Evolutionary conservation across 768 basidiomycete genomes (phyloP), one percentile per base, ranked within the genome.

Genomic region (Hemileccinum impolitum): DNA sequence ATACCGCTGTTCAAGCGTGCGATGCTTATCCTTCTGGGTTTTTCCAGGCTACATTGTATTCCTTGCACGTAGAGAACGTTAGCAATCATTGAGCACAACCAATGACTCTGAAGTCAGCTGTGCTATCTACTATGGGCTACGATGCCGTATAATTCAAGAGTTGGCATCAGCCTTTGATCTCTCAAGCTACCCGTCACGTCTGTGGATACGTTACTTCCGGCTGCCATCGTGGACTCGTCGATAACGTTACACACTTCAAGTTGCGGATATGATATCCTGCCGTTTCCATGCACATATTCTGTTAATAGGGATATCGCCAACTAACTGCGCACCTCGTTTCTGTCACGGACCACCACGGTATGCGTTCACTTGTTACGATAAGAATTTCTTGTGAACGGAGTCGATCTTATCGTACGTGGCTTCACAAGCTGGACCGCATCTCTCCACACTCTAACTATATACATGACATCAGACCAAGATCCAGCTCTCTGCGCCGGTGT

Each of bases 1-100:
- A 59, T 52, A 56, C 50, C 48, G 40, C 47, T 54, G 45, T 49
- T 44, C 17, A 54, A 47, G 42, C 45, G 35, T 49, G 50, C 47
- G 52, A 38, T 41, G 26, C 37, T 15, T 14, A 46, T 41, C 39
- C 45, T 48, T 59, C 48, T 51, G n/a, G n/a, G n/a, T n/a, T n/a
- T n/a, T n/a, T n/a, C n/a, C n/a, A n/a, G n/a, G n/a, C n/a, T n/a
- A n/a, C n/a, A n/a, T n/a, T n/a, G n/a, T n/a, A n/a, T n/a, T n/a
- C n/a, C 23, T 23, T 23, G 23, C 23, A 6, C 23, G 3, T 23
- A 23, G 23, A 23, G 23, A 23, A n/a, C n/a, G 23, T 23, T 23
- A 23, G 23, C 23, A 6, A 23, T 23, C 23, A n/a, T n/a, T n/a
- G 23, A 23, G 23, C 23, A 23, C 23, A 23, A 23, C n/a, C n/a